Percentiles rank a stretch among this genome's conserved stretches.
phyloP scores from a whole-genome alignment of 345 rosid genomes.

The Chamaenerion angustifolium region DNA sequence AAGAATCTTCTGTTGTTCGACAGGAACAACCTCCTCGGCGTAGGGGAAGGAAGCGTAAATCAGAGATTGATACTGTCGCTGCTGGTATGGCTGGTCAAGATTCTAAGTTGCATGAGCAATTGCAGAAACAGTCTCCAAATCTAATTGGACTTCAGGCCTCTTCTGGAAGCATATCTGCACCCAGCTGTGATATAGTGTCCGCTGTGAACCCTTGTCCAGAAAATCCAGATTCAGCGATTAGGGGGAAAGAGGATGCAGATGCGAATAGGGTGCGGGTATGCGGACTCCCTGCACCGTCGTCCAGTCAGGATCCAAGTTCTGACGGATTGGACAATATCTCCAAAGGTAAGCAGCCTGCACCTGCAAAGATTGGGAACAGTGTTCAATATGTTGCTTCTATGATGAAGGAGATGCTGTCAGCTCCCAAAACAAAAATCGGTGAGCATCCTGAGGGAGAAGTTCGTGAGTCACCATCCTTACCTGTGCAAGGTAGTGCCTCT shows the following conservation, averaged over 20 bases:
- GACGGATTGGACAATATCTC: slow-evolving; percentile 6
- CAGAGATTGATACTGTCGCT: slow-evolving; percentile 12
- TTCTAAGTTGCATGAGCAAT: slow-evolving; percentile 16
- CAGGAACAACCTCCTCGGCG: slow-evolving; percentile 17
- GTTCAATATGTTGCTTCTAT: slow-evolving; percentile 48
- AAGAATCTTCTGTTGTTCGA: slow-evolving; percentile 11
- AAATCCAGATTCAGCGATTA: slow-evolving; percentile 14
- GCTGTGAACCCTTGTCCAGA: slow-evolving; percentile 13
- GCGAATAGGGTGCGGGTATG: slow-evolving; percentile 23
- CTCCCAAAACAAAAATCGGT: slow-evolving; percentile 29
- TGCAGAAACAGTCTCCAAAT: slow-evolving; percentile 15
- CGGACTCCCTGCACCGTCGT: slow-evolving; percentile 20
- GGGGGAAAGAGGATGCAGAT: slow-evolving; percentile 26
- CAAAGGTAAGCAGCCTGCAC: slow-evolving; percentile 5
- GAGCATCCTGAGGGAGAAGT: slow-evolving; percentile 25
- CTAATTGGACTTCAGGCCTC: slow-evolving; percentile 12
- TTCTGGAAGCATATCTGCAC: slow-evolving; percentile 12
- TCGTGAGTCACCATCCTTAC: slow-evolving; percentile 15
- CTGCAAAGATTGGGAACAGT: slow-evolving; percentile 8
- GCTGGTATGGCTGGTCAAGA: slow-evolving; percentile 14
- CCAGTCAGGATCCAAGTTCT: slow-evolving; percentile 3
- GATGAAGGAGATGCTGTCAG: slow-evolving; percentile 53
- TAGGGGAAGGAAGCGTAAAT: slow-evolving; percentile 29
- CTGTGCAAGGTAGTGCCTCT: slow-evolving; percentile 12
- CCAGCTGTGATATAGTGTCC: slow-evolving; percentile 12